Evolutionary conservation across 176 grass and related monocot species (phyloP).

Genomic region (Rhynchospora pubera): DNA sequence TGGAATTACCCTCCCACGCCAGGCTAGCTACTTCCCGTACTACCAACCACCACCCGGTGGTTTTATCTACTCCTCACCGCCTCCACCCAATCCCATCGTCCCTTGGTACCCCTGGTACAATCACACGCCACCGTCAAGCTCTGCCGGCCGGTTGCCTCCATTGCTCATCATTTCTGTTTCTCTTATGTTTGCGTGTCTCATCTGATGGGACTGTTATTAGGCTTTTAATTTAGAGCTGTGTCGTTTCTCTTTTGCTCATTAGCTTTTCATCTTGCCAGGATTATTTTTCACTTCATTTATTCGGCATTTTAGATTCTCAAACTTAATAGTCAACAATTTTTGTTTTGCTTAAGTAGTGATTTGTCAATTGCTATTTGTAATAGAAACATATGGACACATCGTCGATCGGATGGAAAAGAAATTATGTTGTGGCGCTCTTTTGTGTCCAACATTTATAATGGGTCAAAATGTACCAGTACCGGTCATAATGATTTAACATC

Average conservation of each 20-base stretch:
- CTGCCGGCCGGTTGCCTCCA: neutral
- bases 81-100: constrained; percentile 68
- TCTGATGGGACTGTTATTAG: neutral
- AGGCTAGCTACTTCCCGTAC: constrained; percentile 48
- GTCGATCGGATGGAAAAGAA: neutral
- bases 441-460: neutral
- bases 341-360: too few relatives aligned
- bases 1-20: constrained; percentile 50
- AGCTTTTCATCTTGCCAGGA: too few relatives aligned
- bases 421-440: neutral
- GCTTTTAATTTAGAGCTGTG: neutral
- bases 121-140: constrained; percentile 3
- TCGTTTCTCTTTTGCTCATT: neutral
- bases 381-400: neutral
- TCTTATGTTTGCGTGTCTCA: too few relatives aligned
- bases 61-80: constrained; percentile 31
- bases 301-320: neutral
- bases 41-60: constrained; percentile 29
- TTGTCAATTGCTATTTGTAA: neutral
- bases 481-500: neutral
- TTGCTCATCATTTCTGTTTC: neutral
- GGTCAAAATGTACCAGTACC: neutral
- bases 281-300: neutral
- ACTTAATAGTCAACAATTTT: neutral
- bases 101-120: constrained; percentile 92